Evolutionary conservation across 23 red algal species (phyloP), one percentile per base, ranked within the genome.

Genomic region (Gracilaria domingensis): DNA sequence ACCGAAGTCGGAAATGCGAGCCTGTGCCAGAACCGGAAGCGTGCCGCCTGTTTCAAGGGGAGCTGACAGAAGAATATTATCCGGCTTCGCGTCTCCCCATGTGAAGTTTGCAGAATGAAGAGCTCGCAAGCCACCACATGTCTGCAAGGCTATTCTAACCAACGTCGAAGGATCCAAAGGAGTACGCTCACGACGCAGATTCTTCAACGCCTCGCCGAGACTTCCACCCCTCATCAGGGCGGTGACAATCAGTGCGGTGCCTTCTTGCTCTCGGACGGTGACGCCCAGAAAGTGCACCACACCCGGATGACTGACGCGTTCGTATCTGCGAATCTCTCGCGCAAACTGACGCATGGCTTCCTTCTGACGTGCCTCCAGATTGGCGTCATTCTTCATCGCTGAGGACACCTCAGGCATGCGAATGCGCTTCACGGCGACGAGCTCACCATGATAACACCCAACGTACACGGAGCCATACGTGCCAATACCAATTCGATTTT

Each of bases 391-490:
- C 28, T 74, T 61, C 4, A 73, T 36, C 8, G 47, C 20, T 18
- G 54, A 28, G 55, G 80, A 83, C 35, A 44, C 40, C 17, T 51
- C 40, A 2, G 59, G 73, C 55, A 92, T 86, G 38, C 73, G 77
- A 51, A 90, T 75, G 30, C 87, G 70, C 58, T 96, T 93, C 23
- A 96, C 78, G 2, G 95, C 89, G 24, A 93, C 95, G 23, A 81
- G 79, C 8, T 86, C 67, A 56, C 95, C 95, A 17, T 83, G 69
- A 36, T 81, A 80, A 34, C 79, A 53, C 0, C 74, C 95, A 1
- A 81, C 73, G 66, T 93, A 90, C n/a, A 96, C 89, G 51, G 88
- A 91, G 7, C 88, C 89, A 62, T 75, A 91, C 1, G 95, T 92
- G 23, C 89, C 95, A 13, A 79, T 83, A 23, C 88, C 95, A 8